Percentiles rank a stretch among this genome's conserved stretches.
phyloP scores from a whole-genome alignment of 1,284 basidiomycete species.

The Ganoderma leucocontextum region DNA sequence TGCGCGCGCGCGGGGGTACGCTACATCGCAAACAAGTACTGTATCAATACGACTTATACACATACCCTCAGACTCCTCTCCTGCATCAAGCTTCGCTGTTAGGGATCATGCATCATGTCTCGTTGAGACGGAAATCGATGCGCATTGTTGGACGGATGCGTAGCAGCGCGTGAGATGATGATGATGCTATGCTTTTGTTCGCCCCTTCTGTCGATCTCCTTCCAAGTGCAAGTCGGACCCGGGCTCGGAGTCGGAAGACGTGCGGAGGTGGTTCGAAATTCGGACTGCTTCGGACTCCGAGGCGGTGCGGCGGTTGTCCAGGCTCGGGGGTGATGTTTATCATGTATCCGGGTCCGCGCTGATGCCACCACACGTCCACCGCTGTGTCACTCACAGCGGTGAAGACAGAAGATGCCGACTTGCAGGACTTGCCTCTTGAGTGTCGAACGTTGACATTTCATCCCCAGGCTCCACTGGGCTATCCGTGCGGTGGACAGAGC shows the following conservation, averaged over 20 bases:
- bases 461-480: conserved; percentile 1
- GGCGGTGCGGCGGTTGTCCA: too few species aligned
- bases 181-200: conserved; percentile 18
- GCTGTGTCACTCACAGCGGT: background rate
- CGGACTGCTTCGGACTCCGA: background rate
- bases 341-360: background rate
- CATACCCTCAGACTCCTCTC: background rate
- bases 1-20: background rate
- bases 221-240: background rate
- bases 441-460: background rate
- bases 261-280: background rate
- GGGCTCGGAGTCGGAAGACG: background rate
- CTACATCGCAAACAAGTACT: background rate
- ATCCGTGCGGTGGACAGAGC: background rate
- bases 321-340: too few species aligned
- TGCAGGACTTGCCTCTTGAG: background rate
- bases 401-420: background rate
- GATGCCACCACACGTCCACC: background rate
- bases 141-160: background rate
- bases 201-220: conserved; percentile 5
- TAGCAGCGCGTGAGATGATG: background rate
- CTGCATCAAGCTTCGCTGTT: background rate
- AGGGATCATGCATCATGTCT: background rate
- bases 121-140: background rate
- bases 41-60: conserved; percentile 1